Base-by-base conservation (phyloP, 768 basidiomycete genomes). In the Candolleomyces aberdarensis region DNA sequence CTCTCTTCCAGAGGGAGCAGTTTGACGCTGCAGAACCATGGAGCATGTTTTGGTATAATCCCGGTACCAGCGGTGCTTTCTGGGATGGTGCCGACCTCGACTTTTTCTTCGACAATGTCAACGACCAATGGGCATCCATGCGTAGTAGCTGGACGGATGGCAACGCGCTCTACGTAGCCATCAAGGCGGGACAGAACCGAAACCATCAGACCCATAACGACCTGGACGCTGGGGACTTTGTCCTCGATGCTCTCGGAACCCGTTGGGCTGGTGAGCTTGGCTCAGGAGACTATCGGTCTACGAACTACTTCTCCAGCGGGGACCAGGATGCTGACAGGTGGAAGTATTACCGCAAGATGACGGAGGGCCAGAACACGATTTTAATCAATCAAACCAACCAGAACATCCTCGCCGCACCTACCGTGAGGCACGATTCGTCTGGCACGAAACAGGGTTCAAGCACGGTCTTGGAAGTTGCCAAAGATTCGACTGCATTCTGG, bases 251-350 rank as follows among this genome's bases (percentile, higher is more conserved):
- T 11, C 78, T 96, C 68, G 96, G 96, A 56, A 84, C 87, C 36
- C 91, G 96, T 55, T 99, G 92, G 93, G 92, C 92, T 55, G 96
- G 97, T 62, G 96, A 98, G 68, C 84, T 94, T 50, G 96, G 97
- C 5, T 92, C 89, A 3, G 94, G 82, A 3, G 85, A 99, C 70
- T 99, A 99, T 72, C 64, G 60, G 44, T 78, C 94, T 3, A 69
- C 74, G 1, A 79, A 81, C 46, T 98, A 98, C 79, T 99, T 99
- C 80, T 77, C 73, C 32, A 84, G 72, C 59, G 94, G 92, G 64
- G 70, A 73, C 0, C 94, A 96, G 72, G 75, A 79, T 61, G 82
- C 86, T 53, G 71, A 76, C 20, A 83, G 96, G 57, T 98, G 95
- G 96, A 68, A 83, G 63, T 98, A 97, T 78, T 99, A 97, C 81